These are phyloP conservation scores for Agroathelia rolfsii DNA, from an alignment of 1,284 basidiomycete genomes.

Conservation along the genomic window DNA sequence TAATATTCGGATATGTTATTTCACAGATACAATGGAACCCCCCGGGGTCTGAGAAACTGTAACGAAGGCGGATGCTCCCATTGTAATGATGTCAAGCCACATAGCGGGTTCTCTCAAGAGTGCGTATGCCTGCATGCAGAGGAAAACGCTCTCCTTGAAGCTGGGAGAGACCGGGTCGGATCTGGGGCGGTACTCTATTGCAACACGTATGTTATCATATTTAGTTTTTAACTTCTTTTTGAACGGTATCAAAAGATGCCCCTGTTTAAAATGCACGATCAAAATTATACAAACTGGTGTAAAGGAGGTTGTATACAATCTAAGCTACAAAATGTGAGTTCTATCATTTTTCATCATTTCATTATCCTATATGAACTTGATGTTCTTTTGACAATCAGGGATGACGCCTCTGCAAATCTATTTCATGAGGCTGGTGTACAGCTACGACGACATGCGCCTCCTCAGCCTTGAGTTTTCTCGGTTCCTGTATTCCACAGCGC, in stretches of 20 bases:
- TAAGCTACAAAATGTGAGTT: conserved; percentile 92
- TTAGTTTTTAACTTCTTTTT: conserved; percentile 5
- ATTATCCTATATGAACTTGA: conserved; percentile 3
- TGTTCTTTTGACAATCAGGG: conserved; percentile 39
- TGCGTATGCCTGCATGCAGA: conserved; percentile 97
- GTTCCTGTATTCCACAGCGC: conserved; percentile 6
- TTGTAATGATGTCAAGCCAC: conserved; percentile 57
- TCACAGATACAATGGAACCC: conserved; percentile 89
- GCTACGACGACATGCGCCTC: conserved; percentile 53
- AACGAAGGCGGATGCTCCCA: conserved; percentile 79
- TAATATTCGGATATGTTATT: conserved; percentile 6
- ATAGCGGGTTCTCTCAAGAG: conserved; percentile 56
- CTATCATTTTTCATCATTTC: conserved; percentile 6
- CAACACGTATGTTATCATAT: conserved; percentile 50
- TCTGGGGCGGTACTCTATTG: conserved; percentile 85
- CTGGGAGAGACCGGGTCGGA: conserved; percentile 79
- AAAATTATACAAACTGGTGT: conserved; percentile 97
- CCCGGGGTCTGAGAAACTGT: conserved; percentile 81
- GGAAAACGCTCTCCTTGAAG: conserved; percentile 94
- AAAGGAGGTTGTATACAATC: conserved; percentile 88
- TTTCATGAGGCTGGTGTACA: conserved; percentile 73
- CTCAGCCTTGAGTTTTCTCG: conserved; percentile 12
- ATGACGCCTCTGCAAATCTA: conserved; percentile 70
- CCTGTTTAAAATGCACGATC: conserved; percentile 90
- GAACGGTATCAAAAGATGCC: conserved; percentile 55